Evolutionary conservation across 2,329 filamentous ascomycete genomes (phyloP).

Genomic region (Ilyonectria sp.): DNA sequence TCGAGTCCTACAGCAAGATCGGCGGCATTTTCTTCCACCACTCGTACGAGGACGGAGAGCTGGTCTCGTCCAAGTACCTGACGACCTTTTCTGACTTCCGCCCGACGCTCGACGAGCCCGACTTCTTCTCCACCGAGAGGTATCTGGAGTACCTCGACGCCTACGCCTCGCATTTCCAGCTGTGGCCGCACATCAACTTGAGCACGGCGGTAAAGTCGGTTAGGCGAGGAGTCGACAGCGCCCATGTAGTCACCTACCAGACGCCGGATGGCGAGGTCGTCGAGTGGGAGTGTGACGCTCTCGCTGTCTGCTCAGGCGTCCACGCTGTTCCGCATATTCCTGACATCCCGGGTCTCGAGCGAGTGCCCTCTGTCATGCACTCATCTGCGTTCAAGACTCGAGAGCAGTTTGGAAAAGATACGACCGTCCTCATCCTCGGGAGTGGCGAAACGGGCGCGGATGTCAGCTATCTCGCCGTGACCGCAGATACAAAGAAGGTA

Average conservation of each 20-base stretch:
- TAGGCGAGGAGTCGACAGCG: constrained; percentile 35
- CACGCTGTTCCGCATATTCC: constrained; percentile 57
- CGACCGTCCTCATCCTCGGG: constrained; percentile 59
- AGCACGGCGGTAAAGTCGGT: constrained; percentile 49
- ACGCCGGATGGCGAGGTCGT: constrained; percentile 24
- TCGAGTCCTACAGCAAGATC: constrained; percentile 59
- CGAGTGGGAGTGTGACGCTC: constrained; percentile 58
- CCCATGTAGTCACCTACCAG: constrained; percentile 44
- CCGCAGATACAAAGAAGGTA: constrained; percentile 55
- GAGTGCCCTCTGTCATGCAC: constrained; percentile 55
- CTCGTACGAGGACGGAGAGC: constrained; percentile 45
- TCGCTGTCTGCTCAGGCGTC: constrained; percentile 61
- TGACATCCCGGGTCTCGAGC: constrained; percentile 54
- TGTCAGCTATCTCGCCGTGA: constrained; percentile 58
- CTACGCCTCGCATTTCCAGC: constrained; percentile 55
- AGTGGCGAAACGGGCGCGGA: constrained; percentile 61
- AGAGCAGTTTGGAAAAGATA: constrained; percentile 56
- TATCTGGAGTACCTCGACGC: constrained; percentile 59
- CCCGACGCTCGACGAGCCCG: constrained; percentile 54
- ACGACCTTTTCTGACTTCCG: constrained; percentile 63
- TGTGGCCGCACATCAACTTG: constrained; percentile 56
- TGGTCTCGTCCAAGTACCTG: constrained; percentile 61
- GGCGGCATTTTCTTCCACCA: constrained; percentile 61
- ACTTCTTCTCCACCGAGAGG: constrained; percentile 57
- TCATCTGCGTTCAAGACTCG: constrained; percentile 59